phyloP scores from a whole-genome alignment of 2,329 filamentous ascomycete genomes.

The Gliomastix tumulicola region DNA sequence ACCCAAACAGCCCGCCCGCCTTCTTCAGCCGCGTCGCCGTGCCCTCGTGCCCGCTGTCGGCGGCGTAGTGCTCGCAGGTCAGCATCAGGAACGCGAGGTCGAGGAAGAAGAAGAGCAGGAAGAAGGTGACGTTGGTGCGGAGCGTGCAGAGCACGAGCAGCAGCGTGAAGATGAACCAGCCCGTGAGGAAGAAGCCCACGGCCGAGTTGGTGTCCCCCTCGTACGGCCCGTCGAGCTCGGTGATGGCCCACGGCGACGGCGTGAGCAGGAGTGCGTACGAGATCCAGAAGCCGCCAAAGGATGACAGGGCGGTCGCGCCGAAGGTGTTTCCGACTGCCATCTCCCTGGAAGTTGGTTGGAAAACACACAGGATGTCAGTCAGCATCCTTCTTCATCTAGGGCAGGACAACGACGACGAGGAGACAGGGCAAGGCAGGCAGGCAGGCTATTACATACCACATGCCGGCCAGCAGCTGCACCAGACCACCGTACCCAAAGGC shows the following conservation, averaged over 20 bases:
- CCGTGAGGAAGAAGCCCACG: slow-evolving; percentile 67
- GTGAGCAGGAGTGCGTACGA: slow-evolving; percentile 66
- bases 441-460: slow-evolving; percentile 86
- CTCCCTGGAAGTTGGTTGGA: too few species aligned
- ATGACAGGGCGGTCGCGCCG: slow-evolving; percentile 73
- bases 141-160: slow-evolving; percentile 68
- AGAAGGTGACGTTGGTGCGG: slow-evolving; percentile 72
- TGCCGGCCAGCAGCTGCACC: slow-evolving; percentile 73
- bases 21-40: slow-evolving; percentile 49
- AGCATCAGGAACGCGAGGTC: slow-evolving; percentile 71
- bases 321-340: slow-evolving; percentile 86
- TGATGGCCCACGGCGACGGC: slow-evolving; percentile 53
- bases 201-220: slow-evolving; percentile 41
- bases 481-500: slow-evolving; percentile 73
- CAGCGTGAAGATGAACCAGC: slow-evolving; percentile 83
- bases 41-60: slow-evolving; percentile 39
- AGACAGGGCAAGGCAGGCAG: not conserved
- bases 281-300: slow-evolving; percentile 82
- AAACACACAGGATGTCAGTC: too few species aligned
- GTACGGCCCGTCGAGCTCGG: slow-evolving; percentile 37
- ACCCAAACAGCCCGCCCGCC: slow-evolving; percentile 73
- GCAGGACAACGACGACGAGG: too few species aligned
- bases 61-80: slow-evolving; percentile 53
- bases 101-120: slow-evolving; percentile 68
- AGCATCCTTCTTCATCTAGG: too few species aligned